Conservation (phyloP, 352 stramenopile species). For the Phytopythium vexans region DNA sequence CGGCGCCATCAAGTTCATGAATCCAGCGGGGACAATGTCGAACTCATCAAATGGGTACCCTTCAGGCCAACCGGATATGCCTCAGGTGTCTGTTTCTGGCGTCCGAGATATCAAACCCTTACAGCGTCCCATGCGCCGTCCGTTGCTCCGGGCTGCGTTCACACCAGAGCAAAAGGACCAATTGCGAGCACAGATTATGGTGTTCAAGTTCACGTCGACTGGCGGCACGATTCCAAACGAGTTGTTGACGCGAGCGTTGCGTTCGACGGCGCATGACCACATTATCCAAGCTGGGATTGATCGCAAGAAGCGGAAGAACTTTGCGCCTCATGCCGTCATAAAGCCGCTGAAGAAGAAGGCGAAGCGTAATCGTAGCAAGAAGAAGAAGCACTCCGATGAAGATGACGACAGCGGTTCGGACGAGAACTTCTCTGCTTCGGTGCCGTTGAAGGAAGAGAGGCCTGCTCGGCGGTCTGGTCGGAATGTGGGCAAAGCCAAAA, state of each 20-base stretch:
- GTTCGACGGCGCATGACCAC: conserved; percentile 56
- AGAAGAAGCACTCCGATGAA: conserved; percentile 75
- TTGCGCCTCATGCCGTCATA: conserved; percentile 41
- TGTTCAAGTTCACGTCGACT: conserved; percentile 88
- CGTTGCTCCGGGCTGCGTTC: conserved; percentile 56
- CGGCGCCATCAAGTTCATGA: conserved; percentile 81
- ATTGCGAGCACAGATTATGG: conserved; percentile 87
- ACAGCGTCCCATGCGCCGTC: conserved; percentile 35
- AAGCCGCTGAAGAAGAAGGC: conserved; percentile 73
- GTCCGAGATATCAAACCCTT: conserved; percentile 57
- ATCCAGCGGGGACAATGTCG: conserved; percentile 49
- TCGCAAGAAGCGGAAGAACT: conserved; percentile 79
- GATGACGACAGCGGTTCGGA: conserved; percentile 73
- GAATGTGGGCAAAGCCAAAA: conserved; percentile 79
- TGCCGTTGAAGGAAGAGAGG: conserved; percentile 42
- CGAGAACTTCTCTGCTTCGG: conserved; percentile 34
- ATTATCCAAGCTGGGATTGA: conserved; percentile 45
- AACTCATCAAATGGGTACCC: conserved; percentile 8
- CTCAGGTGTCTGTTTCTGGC: conserved; percentile 40
- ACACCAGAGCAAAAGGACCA: conserved; percentile 86
- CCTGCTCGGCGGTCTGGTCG: conserved; percentile 75
- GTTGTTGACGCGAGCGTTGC: conserved; percentile 64
- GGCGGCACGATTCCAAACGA: conserved; percentile 76
- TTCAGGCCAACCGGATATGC: conserved; percentile 23
- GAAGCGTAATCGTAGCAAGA: conserved; percentile 56